Percentiles rank a stretch among this genome's conserved stretches.
Conservation (phyloP, 2,329 filamentous ascomycete species). For the Aspergillus viridinutans region DNA sequence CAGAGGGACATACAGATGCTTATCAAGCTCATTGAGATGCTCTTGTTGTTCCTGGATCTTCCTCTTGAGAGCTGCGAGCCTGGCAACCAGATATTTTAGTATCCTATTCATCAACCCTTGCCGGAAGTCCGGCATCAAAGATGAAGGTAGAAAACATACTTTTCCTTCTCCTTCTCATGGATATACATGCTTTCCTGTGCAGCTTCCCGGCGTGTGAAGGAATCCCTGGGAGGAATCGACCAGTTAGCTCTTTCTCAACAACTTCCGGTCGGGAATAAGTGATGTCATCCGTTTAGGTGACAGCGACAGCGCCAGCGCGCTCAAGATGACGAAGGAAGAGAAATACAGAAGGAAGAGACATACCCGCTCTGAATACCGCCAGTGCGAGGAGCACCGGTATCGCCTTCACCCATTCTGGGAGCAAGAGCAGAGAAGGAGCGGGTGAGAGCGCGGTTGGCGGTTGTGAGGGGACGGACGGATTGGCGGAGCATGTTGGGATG, state of each 20-base stretch:
- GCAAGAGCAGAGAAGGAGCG: conserved; percentile 62
- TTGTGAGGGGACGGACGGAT: conserved; percentile 55
- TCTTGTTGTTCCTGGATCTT: conserved; percentile 71
- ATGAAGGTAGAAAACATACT: conserved; percentile 47
- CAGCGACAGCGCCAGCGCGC: background rate
- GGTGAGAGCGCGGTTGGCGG: conserved; percentile 48
- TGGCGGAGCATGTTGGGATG: conserved; percentile 62
- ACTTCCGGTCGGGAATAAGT: background rate
- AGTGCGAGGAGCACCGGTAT: conserved; percentile 53
- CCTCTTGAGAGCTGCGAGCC: conserved; percentile 65
- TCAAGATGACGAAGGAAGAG: background rate
- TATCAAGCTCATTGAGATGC: conserved; percentile 78
- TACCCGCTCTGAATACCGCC: conserved; percentile 37
- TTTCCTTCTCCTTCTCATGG: conserved; percentile 81
- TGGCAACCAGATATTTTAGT: conserved; percentile 22
- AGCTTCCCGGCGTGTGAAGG: conserved; percentile 87
- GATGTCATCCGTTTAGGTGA: conserved; percentile 15
- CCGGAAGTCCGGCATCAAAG: background rate
- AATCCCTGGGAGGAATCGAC: conserved; percentile 58
- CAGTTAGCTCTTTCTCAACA: background rate
- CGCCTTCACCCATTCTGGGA: conserved; percentile 64
- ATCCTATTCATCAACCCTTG: background rate
- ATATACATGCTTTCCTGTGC: conserved; percentile 83
- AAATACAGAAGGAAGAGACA: conserved; percentile 13
- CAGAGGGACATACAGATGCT: conserved; percentile 68